Evolutionary conservation across 139 green algal species (phyloP).

Genomic region (Desmodesmus armatus): DNA sequence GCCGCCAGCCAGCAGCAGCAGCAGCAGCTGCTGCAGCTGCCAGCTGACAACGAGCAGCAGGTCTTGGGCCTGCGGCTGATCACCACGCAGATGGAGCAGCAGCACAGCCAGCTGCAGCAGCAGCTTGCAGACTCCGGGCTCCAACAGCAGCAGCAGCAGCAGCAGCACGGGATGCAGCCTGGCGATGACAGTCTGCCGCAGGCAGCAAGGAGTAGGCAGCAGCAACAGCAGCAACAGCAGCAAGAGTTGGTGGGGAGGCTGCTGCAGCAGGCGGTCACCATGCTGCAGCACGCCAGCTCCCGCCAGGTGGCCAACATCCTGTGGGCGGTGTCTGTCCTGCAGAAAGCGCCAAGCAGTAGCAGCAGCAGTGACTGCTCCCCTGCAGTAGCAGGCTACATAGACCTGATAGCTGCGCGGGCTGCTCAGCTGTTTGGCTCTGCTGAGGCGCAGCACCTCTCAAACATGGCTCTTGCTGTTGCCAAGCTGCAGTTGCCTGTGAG

Average conservation of each 20-base stretch:
- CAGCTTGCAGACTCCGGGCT: conserved; percentile 3
- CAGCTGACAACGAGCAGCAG: conserved; percentile 13
- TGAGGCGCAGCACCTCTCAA: conserved; percentile 31
- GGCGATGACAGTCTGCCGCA: background rate
- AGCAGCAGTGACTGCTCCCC: background rate
- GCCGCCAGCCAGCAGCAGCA: conserved; percentile 14
- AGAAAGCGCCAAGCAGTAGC: background rate
- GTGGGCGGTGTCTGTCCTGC: conserved; percentile 26
- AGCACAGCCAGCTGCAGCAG: conserved; percentile 16
- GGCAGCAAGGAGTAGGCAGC: background rate
- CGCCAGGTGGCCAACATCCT: conserved; percentile 44
- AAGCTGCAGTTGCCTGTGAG: conserved; percentile 43
- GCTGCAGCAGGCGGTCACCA: background rate
- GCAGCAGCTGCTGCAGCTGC: conserved; percentile 11
- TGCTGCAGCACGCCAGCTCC: background rate
- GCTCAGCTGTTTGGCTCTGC: conserved; percentile 16
- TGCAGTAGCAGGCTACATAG: background rate
- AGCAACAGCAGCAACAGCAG: conserved; percentile 18
- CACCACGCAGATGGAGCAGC: conserved; percentile 1
- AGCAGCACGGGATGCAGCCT: background rate
- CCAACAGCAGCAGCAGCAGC: background rate
- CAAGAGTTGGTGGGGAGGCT: background rate
- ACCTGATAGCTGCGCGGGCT: conserved; percentile 20
- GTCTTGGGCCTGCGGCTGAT: background rate
- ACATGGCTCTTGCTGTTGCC: conserved; percentile 38